phyloP scores from a whole-genome alignment of 257 asterid species.

The Dorcoceras hygrometricum region DNA sequence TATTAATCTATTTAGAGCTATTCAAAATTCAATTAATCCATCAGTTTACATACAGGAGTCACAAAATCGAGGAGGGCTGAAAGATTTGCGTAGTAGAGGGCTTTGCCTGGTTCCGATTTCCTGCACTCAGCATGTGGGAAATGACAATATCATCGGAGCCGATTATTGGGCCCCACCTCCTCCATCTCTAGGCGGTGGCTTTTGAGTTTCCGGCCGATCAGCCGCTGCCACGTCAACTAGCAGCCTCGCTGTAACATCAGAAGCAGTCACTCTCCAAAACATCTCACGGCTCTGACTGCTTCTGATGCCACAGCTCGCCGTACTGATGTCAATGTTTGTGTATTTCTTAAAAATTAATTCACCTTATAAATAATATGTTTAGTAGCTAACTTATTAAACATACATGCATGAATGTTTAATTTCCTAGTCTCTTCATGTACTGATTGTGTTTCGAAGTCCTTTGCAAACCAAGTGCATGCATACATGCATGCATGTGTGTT shows the following conservation, averaged over 20 bases:
- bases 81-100: constrained; percentile 75
- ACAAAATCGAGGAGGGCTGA: constrained; percentile 30
- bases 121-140: constrained; percentile 64
- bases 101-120: constrained; percentile 80
- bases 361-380: constrained; percentile 4
- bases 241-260: constrained; percentile 31
- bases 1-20: background rate
- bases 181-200: constrained; percentile 44
- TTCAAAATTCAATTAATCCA: background rate
- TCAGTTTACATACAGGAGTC: constrained; percentile 33
- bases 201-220: constrained; percentile 6
- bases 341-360: background rate
- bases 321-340: constrained; percentile 13
- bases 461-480: constrained; percentile 7
- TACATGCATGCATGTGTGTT: constrained; percentile 15
- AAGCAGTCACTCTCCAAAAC: constrained; percentile 40
- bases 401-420: background rate
- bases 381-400: too few species aligned
- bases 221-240: background rate
- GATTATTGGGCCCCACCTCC: constrained; percentile 54
- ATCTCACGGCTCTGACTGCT: constrained; percentile 36
- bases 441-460: background rate
- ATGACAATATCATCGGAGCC: constrained; percentile 47
- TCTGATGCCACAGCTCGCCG: constrained; percentile 39
- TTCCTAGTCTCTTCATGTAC: background rate